Evolutionary conservation across 1,139 yeast genomes (phyloP), one percentile per base, ranked within the genome.

Genomic region (Williopsis jadinii): DNA sequence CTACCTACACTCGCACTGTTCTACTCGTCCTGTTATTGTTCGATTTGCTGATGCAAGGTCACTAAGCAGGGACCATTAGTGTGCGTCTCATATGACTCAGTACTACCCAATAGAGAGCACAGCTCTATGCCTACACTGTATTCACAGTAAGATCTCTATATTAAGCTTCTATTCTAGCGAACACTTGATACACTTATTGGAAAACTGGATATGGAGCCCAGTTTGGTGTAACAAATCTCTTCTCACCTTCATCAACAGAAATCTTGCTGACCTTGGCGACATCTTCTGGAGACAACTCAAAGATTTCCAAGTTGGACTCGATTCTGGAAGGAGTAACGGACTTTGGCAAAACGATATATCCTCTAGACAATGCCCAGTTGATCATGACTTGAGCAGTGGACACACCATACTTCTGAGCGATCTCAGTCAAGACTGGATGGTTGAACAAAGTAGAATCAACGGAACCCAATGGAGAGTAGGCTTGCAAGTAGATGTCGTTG

Each of bases 381-480:
- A 84, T 69, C 48, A 81, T 68, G 26, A 85, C 65, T 46, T 76
- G 73, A 34, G 86, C 86, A 11, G 84, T 67, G 3, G 75, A 64
- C 34, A 73, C 79, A 6, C 39, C 43, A 59, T 80, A 70, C 52
- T 73, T 72, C 42, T 72, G 64, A 38, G 90, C 87, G 46, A 85
- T 60, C 28, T 66, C 59, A 13, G 58, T 49, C 28, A 85, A 63
- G 2, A 65, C 62, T 35, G 67, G 66, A 52, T 82, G 74, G 37
- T 67, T 62, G 53, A 81, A 67, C 34, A 83, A 60, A 12, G 90
- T 86, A 19, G 87, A 79, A 42, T 75, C 77, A 13, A 74, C 66
- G 31, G 86, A 75, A 15, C 92, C 95, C 52, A 86, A 71, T 45
- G 95, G 95, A 31, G 88, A 80, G 62, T 83, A 86, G 34, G 92